Evolutionary conservation across 2,329 filamentous ascomycete genomes (phyloP).

Genomic region (Parastagonospora nodorum): DNA sequence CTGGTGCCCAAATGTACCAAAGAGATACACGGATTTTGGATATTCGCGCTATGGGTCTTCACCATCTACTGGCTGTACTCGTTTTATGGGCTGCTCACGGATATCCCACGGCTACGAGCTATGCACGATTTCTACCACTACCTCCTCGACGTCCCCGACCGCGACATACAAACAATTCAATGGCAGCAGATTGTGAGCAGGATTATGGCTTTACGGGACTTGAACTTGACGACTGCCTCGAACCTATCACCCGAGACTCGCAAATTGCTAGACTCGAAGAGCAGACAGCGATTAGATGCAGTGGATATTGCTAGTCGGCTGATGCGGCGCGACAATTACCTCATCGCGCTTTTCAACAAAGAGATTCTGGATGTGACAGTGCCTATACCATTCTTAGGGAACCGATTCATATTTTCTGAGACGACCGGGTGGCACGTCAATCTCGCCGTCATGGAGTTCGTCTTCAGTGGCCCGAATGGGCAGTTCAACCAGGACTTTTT

Average conservation of each 20-base stretch:
- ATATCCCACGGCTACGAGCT: conserved; percentile 72
- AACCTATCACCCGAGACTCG: conserved; percentile 64
- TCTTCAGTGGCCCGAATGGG: conserved; percentile 81
- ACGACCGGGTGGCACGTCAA: conserved; percentile 92
- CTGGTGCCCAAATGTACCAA: conserved; percentile 75
- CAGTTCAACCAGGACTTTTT: conserved; percentile 87
- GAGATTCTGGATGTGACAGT: conserved; percentile 87
- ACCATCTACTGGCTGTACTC: conserved; percentile 86
- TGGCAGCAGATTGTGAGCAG: conserved; percentile 91
- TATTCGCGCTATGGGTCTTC: conserved; percentile 80
- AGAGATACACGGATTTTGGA: conserved; percentile 75
- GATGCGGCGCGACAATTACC: conserved; percentile 96
- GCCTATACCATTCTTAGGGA: conserved; percentile 80
- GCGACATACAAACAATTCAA: conserved; percentile 91
- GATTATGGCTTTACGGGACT: conserved; percentile 81
- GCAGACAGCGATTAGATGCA: conserved; percentile 91
- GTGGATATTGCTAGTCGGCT: conserved; percentile 96
- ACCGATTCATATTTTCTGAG: conserved; percentile 82
- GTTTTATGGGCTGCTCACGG: conserved; percentile 72
- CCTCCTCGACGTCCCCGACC: conserved; percentile 79
- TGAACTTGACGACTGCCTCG: conserved; percentile 81
- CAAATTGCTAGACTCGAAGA: conserved; percentile 76
- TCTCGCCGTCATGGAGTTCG: conserved; percentile 87
- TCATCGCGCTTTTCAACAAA: conserved; percentile 97
- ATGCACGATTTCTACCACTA: conserved; percentile 87